These are phyloP conservation scores for Xenosphaeropsis pyriputrescens DNA, from an alignment of 2,329 filamentous ascomycete species.

Conservation along the genomic window DNA sequence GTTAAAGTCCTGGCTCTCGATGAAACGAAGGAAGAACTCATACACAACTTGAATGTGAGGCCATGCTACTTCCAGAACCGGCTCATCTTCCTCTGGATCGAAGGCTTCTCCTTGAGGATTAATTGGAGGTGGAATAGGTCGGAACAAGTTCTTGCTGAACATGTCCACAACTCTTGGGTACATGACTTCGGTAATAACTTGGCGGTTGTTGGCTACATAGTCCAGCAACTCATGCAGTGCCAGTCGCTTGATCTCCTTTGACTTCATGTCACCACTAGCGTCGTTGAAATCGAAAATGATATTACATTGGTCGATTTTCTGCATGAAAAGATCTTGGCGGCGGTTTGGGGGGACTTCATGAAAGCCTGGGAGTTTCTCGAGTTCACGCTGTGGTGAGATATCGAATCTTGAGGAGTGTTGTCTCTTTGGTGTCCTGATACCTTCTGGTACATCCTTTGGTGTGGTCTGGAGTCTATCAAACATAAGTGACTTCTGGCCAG, in stretches of 20 bases:
- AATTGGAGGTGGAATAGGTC: constrained; percentile 90
- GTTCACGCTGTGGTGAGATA: constrained; percentile 88
- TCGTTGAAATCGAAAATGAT: constrained; percentile 99
- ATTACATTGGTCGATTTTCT: constrained; percentile 99
- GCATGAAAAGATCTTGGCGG: constrained; percentile 95
- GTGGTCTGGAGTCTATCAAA: constrained; percentile 85
- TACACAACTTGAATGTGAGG: constrained; percentile 99
- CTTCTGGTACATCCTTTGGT: constrained; percentile 92
- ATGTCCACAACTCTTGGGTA: constrained; percentile 97
- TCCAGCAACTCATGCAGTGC: constrained; percentile 92
- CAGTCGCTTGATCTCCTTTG: constrained; percentile 96
- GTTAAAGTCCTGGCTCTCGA: constrained; percentile 99
- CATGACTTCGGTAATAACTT: constrained; percentile 98
- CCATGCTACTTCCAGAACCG: constrained; percentile 95
- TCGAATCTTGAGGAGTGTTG: constrained; percentile 97
- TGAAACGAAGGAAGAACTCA: constrained; percentile 97
- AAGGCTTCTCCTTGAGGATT: constrained; percentile 97
- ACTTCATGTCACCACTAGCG: constrained; percentile 96
- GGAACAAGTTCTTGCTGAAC: constrained; percentile 98
- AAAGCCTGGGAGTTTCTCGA: constrained; percentile 95
- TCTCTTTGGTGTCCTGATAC: constrained; percentile 84
- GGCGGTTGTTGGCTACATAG: constrained; percentile 96
- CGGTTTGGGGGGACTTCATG: constrained; percentile 94
- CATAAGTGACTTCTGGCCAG: constrained; percentile 75
- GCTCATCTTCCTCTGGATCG: constrained; percentile 96